Conservation (phyloP, 495 filamentous ascomycete genomes). For the Aspergillus kassunensis region DNA sequence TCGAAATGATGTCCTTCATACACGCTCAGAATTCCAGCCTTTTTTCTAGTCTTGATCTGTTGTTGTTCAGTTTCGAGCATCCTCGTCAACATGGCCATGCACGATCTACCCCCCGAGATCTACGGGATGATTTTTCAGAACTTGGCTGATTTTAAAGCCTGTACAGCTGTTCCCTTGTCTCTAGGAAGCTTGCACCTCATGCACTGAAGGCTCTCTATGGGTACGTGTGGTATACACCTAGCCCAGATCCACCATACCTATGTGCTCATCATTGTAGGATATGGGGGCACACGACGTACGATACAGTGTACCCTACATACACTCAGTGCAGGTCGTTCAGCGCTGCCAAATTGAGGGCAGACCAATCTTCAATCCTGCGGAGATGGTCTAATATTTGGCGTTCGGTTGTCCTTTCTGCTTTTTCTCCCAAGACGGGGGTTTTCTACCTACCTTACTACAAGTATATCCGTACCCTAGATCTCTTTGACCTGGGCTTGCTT, state of each 20-base stretch:
- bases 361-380: slow-evolving; percentile 21
- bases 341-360: slow-evolving; percentile 20
- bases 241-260: slow-evolving; percentile 36
- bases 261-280: slow-evolving; percentile 34
- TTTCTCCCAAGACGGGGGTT: no score
- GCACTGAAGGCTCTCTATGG: slow-evolving; percentile 62
- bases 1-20: no score
- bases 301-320: no score
- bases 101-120: no score
- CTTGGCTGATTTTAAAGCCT: slow-evolving; percentile 29
- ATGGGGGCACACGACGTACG: no score
- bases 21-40: no score
- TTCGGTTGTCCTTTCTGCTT: slow-evolving; percentile 62
- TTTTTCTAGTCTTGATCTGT: no score
- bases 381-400: slow-evolving; percentile 65
- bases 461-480: slow-evolving; percentile 60
- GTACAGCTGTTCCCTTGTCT: slow-evolving; percentile 26
- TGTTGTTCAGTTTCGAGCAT: no score
- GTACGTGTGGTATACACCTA: slow-evolving; percentile 25
- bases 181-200: slow-evolving; percentile 43
- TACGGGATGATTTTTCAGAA: slow-evolving; percentile 27
- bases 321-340: slow-evolving; percentile 35
- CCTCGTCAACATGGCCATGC: no score
- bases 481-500: slow-evolving; percentile 58
- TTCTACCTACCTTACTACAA: slow-evolving; percentile 67